These are phyloP conservation scores for Trichophyton benhamiae DNA, from an alignment of 2,329 filamentous ascomycete species.

Conservation along the genomic window DNA sequence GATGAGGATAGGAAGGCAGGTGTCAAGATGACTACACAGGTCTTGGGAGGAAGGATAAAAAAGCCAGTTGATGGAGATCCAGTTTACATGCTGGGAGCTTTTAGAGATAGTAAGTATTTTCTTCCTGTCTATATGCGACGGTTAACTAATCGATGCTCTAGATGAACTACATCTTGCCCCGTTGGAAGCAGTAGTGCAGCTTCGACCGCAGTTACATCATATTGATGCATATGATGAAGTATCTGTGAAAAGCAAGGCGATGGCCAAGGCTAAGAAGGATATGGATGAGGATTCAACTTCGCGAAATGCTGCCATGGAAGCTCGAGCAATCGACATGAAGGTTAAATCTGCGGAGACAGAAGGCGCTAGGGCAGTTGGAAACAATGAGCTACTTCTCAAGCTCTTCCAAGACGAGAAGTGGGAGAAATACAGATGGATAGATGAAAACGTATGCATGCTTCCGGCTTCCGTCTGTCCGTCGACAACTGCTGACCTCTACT, in stretches of 20 bases:
- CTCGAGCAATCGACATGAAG: slow-evolving; percentile 73
- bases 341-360: slow-evolving; percentile 65
- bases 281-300: slow-evolving; percentile 32
- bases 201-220: slow-evolving; percentile 86
- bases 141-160: slow-evolving; percentile 23
- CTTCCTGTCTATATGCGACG: slow-evolving; percentile 9
- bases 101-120: slow-evolving; percentile 55
- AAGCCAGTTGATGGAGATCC: slow-evolving; percentile 57
- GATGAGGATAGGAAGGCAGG: slow-evolving; percentile 27
- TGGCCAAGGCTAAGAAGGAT: slow-evolving; percentile 26
- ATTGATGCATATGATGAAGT: slow-evolving; percentile 73
- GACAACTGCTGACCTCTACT: neutral
- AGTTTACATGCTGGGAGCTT: slow-evolving; percentile 82
- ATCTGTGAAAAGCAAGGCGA: slow-evolving; percentile 22
- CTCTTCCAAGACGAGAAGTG: slow-evolving; percentile 71
- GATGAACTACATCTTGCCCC: slow-evolving; percentile 79
- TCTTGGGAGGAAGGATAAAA: slow-evolving; percentile 68
- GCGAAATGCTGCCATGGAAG: slow-evolving; percentile 39
- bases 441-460: slow-evolving; percentile 37
- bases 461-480: slow-evolving; percentile 2
- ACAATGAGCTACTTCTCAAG: slow-evolving; percentile 66
- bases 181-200: slow-evolving; percentile 68
- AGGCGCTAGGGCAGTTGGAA: slow-evolving; percentile 50
- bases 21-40: slow-evolving; percentile 60
- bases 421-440: slow-evolving; percentile 65